Conservation (phyloP, 331 rosid genomes). For the Malus hybrid region DNA sequence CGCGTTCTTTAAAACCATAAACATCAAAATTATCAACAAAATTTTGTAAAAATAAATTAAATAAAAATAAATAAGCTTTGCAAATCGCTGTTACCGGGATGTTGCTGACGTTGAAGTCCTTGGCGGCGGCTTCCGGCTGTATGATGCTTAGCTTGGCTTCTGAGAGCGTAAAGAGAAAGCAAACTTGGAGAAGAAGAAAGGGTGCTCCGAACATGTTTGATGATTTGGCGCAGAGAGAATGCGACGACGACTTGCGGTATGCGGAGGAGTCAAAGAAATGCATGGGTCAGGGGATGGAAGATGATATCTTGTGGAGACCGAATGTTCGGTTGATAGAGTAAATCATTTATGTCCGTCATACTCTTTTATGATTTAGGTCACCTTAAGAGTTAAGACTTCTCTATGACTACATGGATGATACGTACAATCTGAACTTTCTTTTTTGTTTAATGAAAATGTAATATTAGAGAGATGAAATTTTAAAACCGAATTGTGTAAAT, state of each 20-base stretch:
- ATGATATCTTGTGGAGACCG: not conserved
- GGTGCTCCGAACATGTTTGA: constrained; percentile 7
- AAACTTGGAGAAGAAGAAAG: constrained; percentile 21
- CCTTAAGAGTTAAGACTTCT: no score
- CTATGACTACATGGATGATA: not conserved
- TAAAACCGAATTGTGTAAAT: no score
- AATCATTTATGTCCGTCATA: not conserved
- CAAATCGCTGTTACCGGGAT: constrained; percentile 34
- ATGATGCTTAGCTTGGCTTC: constrained; percentile 20
- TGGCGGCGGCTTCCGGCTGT: constrained; percentile 29
- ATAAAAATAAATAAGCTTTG: not conserved
- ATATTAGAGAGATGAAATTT: no score
- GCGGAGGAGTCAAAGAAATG: not conserved
- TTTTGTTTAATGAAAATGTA: no score
- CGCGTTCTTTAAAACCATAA: constrained; percentile 13
- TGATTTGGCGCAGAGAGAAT: not conserved
- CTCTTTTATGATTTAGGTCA: no score
- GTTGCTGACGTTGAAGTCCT: constrained; percentile 48
- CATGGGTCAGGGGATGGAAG: not conserved
- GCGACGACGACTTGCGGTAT: not conserved
- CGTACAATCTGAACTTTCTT: no score
- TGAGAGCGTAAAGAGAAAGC: constrained; percentile 22
- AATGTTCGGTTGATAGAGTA: not conserved
- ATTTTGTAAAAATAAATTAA: not conserved
- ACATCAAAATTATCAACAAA: not conserved